Evolutionary conservation across 768 basidiomycete genomes (phyloP).

Genomic region (Phaeolepiota aurea): DNA sequence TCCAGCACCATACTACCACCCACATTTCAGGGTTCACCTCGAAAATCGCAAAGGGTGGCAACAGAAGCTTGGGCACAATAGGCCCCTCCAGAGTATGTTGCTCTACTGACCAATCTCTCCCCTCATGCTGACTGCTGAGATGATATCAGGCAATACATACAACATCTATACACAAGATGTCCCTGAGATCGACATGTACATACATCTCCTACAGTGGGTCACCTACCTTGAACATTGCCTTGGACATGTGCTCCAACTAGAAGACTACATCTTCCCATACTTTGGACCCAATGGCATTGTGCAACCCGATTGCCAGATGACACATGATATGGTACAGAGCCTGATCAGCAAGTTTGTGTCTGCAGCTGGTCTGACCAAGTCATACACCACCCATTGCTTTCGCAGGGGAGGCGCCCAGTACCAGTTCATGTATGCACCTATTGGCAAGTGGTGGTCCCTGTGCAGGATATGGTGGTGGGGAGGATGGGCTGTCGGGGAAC

Average conservation of each 20-base stretch:
- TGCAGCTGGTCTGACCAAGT: conserved; percentile 13
- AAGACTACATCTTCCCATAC: conserved; percentile 26
- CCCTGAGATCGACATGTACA: conserved; percentile 18
- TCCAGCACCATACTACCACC: conserved; percentile 10
- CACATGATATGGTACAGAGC: conserved; percentile 17
- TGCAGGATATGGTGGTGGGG: conserved; percentile 31
- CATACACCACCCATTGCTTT: conserved; percentile 25
- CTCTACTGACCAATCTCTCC: neutral
- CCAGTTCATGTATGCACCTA: conserved; percentile 26
- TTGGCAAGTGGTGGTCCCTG: conserved; percentile 25
- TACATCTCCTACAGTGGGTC: conserved; percentile 17
- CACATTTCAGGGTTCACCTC: conserved; percentile 13
- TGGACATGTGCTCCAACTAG: conserved; percentile 10
- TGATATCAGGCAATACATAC: conserved; percentile 17
- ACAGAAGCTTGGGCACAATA: conserved; percentile 14
- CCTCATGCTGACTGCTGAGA: neutral
- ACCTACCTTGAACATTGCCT: conserved; percentile 10
- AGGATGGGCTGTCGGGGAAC: conserved; percentile 28
- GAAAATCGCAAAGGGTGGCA: conserved; percentile 21
- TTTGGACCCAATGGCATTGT: conserved; percentile 17
- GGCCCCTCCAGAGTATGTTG: conserved; percentile 10
- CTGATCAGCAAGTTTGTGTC: conserved; percentile 17
- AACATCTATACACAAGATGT: conserved; percentile 25
- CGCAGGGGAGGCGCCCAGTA: conserved; percentile 29
- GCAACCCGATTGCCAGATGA: conserved; percentile 14